Evolutionary conservation across 441 rosid genomes (phyloP), one percentile per base, ranked within the genome.

Genomic region (Gossypium aridum): DNA sequence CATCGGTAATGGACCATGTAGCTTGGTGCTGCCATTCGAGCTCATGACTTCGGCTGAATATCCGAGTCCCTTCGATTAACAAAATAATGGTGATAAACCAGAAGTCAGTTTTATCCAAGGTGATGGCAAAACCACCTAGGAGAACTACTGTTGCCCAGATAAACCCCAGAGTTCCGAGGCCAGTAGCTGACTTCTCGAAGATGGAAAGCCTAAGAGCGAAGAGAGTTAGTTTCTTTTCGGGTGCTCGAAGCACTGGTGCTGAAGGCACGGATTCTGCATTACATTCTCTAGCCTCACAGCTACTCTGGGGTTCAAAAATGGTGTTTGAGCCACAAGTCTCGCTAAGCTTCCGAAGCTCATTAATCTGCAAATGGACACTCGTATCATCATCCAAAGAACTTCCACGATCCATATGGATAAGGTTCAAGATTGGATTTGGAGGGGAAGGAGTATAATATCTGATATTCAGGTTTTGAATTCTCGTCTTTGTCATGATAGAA

Each of bases 121-220:
- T 85, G 68, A 92, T 87, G 1, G 99, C 99, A 69, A 94, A 94
- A 6, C 99, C 99, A 7, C 99, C 97, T 0, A 94, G 88, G 20
- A 94, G 96, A 71, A 94, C 98, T 55, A 94, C 99, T 0, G 99
- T 94, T 45, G 98, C 99, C 99, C 99, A 94, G 74, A 94, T 91
- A 76, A 94, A 94, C 0, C 99, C 96, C 0, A 94, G 88, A 3
- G 99, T 86, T 72, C 99, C 99, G 1, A 94, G 79, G 16, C 96
- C 88, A 17, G 97, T 92, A 20, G 99, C 99, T 7, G 89, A 79
- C 81, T 94, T 94, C 85, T 94, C 99, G 2, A 92, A 79, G 61
- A 92, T 84, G 0, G 98, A 95, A 6, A 94, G 93, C 26, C 91
- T 89, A 64, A 94, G 93, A 68, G 99, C 96, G 9, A 94, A 92